Conservation (phyloP, 495 filamentous ascomycete species). For the Aspergillus kassunensis region DNA sequence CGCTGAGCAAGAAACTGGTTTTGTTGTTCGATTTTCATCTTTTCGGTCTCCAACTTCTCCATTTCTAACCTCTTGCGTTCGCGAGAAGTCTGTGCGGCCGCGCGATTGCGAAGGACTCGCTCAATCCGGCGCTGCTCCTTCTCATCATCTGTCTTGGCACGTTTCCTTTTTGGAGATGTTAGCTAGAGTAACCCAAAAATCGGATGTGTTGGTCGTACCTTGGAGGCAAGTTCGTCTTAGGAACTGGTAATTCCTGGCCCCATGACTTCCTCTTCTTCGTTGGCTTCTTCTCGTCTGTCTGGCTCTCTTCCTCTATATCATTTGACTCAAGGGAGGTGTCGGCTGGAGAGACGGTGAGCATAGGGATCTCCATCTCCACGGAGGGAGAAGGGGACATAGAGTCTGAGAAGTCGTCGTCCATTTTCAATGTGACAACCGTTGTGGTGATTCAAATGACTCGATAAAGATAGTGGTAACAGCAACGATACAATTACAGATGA, state of each 20-base stretch:
- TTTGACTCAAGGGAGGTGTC: slow-evolving; percentile 38
- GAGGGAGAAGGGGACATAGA: slow-evolving; percentile 31
- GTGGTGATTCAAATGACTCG: slow-evolving; percentile 1
- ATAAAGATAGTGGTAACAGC: slow-evolving; percentile 1
- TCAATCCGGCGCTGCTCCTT: slow-evolving; percentile 98
- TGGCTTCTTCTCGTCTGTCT: slow-evolving; percentile 66
- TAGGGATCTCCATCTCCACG: slow-evolving; percentile 33
- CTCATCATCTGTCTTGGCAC: slow-evolving; percentile 97
- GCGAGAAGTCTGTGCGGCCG: slow-evolving; percentile 90
- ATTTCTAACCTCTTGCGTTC: slow-evolving; percentile 94
- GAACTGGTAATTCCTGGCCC: slow-evolving; percentile 94
- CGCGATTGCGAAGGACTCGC: slow-evolving; percentile 91
- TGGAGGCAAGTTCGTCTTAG: slow-evolving; percentile 94
- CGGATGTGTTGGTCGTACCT: slow-evolving; percentile 53
- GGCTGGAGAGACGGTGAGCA: slow-evolving; percentile 48
- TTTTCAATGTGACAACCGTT: slow-evolving; percentile 18
- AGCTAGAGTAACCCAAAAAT: not conserved
- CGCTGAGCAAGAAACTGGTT: slow-evolving; percentile 67
- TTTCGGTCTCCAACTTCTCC: slow-evolving; percentile 78
- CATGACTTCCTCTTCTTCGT: slow-evolving; percentile 97
- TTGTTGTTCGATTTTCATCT: slow-evolving; percentile 59
- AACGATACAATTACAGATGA: not conserved
- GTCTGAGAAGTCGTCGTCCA: slow-evolving; percentile 39
- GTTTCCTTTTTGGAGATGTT: slow-evolving; percentile 59
- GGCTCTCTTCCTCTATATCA: slow-evolving; percentile 23